Evolutionary conservation across 352 stramenopile species (phyloP), one percentile per base, ranked within the genome.

Genomic region (Phytophthora tubulina): DNA sequence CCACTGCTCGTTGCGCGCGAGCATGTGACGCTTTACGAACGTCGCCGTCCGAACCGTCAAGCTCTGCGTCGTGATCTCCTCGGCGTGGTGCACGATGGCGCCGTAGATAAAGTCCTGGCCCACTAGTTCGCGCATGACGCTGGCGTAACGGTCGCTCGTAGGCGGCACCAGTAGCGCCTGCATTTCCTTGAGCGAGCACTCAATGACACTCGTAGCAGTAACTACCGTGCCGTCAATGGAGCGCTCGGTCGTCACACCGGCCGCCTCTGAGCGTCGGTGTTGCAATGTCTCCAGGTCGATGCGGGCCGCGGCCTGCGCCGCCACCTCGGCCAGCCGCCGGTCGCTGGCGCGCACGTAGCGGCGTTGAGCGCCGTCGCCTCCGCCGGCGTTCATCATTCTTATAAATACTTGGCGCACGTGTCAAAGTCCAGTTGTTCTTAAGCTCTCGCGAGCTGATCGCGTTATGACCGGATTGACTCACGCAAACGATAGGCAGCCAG

Each of bases 1-100:
- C 80, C 78, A 88, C 54, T 89, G 75, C 41, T 89, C 79, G 62
- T 79, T 84, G 54, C 70, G 76, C 31, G 73, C 71, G 30, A 89
- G 73, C 52, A 84, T 52, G 59, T 84, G 75, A 9, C 79, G 56
- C 35, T 79, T 81, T 10, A 69, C 68, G 60, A 89, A 86, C 58
- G 73, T 85, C n/a, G 69, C 78, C 3, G 80, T 89, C 69, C 82
- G 76, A 39, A 82, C 76, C 45, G 74, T 78, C 64, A 84, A 30
- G 35, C 77, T 62, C 39, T 69, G 67, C 36, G 46, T 67, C 62
- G 33, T 49, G 17, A 56, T 65, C 38, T 78, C 78, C 11, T 70
- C 57, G 15, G 70, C 66, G 57, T 72, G 66, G 39, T 85, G 79
- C 56, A 85, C 74, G 41, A 89, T 75, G 14, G 76, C 60, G 14